phyloP scores from a whole-genome alignment of 768 basidiomycete species.

The Grammothele lineata region DNA sequence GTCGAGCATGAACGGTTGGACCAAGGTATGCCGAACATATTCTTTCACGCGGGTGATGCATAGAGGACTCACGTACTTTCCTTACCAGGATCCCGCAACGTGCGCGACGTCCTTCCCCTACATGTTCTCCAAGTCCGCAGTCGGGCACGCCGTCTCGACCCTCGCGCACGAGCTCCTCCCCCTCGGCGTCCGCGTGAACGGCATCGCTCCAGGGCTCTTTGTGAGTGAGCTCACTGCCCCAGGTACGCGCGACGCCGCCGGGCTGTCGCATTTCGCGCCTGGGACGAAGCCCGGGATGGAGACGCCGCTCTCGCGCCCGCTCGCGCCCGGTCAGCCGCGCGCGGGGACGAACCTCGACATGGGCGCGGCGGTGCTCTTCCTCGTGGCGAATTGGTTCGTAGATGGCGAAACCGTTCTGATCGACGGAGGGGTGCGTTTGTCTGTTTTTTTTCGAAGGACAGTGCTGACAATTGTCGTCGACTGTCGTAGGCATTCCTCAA shows the following conservation, averaged over 20 bases:
- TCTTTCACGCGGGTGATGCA: too few relatives aligned
- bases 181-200: conserved; percentile 44
- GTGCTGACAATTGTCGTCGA: too few relatives aligned
- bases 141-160: conserved; percentile 42
- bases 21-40: conserved; percentile 35
- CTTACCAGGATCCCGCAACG: conserved; percentile 40
- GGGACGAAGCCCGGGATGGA: conserved; percentile 24
- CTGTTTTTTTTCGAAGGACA: too few relatives aligned
- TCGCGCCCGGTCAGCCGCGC: conserved; percentile 9
- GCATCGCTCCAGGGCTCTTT: conserved; percentile 42
- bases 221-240: conserved; percentile 27
- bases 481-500: neutral
- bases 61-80: too few relatives aligned
- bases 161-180: conserved; percentile 46
- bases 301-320: conserved; percentile 30
- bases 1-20: conserved; percentile 50
- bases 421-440: conserved; percentile 43
- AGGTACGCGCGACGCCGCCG: conserved; percentile 24
- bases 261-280: conserved; percentile 17
- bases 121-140: conserved; percentile 43
- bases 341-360: conserved; percentile 38
- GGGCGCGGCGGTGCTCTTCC: conserved; percentile 38
- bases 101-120: conserved; percentile 40
- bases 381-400: conserved; percentile 45
- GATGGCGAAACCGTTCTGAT: conserved; percentile 44